Evolutionary conservation across 73 alveolate species (phyloP).

Genomic region (Paramecium primaurelia): DNA sequence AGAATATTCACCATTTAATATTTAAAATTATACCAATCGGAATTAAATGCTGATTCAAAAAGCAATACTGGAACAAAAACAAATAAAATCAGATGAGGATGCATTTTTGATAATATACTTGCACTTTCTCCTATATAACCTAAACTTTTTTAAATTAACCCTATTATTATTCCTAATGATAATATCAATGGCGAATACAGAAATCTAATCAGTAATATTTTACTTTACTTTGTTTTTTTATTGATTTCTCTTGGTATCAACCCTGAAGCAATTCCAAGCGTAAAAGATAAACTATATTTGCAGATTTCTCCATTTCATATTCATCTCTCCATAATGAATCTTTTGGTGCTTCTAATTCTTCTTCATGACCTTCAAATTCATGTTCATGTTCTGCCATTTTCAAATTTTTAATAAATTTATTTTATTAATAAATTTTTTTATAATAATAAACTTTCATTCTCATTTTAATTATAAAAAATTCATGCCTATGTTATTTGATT

Average conservation of each 20-base stretch:
- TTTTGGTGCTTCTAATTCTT: neutral
- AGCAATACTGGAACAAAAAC: conserved; percentile 59
- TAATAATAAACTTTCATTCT: neutral
- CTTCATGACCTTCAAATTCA: conserved; percentile 18
- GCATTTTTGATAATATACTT: conserved; percentile 36
- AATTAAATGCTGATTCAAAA: conserved; percentile 64
- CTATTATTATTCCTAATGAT: conserved; percentile 60
- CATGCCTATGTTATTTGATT: too few relatives aligned
- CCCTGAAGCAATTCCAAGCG: conserved; percentile 48
- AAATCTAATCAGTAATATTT: neutral
- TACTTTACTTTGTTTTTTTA: conserved; percentile 26
- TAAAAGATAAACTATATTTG: neutral
- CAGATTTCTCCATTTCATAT: conserved; percentile 21
- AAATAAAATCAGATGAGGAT: conserved; percentile 59
- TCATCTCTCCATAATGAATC: conserved; percentile 44
- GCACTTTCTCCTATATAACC: conserved; percentile 58
- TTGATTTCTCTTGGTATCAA: conserved; percentile 1
- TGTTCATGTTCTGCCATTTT: conserved; percentile 35
- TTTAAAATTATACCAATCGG: conserved; percentile 65
- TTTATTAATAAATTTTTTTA: too few relatives aligned
- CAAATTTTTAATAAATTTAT: neutral
- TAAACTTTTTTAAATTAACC: conserved; percentile 3
- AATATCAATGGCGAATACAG: conserved; percentile 65
- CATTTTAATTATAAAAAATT: too few relatives aligned
- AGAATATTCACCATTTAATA: conserved; percentile 46